Evolutionary conservation across 176 grass and related monocot species (phyloP).

Genomic region (Lolium multiflorum): DNA sequence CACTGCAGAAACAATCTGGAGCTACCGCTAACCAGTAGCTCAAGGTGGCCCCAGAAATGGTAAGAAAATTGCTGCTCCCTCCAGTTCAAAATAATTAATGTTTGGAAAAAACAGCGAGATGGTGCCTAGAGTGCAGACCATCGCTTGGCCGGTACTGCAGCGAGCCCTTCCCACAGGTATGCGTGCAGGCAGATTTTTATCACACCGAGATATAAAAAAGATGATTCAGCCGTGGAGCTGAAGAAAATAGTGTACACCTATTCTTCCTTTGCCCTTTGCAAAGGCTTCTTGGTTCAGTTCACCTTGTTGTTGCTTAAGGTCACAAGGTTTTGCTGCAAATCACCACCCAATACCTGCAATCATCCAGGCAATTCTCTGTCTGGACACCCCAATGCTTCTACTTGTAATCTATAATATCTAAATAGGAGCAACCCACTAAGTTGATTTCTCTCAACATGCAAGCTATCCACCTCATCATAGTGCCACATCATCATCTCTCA

Average conservation of each 20-base stretch:
- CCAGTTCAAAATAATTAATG: too few relatives aligned
- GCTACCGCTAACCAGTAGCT: too few relatives aligned
- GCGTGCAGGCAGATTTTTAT: not conserved
- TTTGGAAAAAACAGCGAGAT: not conserved
- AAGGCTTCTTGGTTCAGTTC: not conserved
- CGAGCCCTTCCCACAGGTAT: not conserved
- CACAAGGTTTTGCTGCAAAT: not conserved
- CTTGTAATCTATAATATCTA: not conserved
- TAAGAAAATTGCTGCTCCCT: too few relatives aligned
- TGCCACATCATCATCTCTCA: too few relatives aligned
- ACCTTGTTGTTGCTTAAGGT: not conserved
- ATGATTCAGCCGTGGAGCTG: not conserved
- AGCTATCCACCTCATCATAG: too few relatives aligned
- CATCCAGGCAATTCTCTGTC: not conserved
- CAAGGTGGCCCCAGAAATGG: too few relatives aligned
- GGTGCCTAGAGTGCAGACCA: not conserved
- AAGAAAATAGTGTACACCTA: not conserved
- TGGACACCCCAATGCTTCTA: not conserved
- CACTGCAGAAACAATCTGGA: too few relatives aligned
- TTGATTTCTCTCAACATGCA: too few relatives aligned
- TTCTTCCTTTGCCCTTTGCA: not conserved
- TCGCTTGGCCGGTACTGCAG: not conserved
- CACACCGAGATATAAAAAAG: not conserved
- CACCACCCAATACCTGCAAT: not conserved
- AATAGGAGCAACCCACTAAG: too few relatives aligned